Percentiles rank a stretch among this genome's conserved stretches.
These are phyloP conservation scores for Talaromyces marneffei DNA, from an alignment of 2,329 filamentous ascomycete genomes.

Conservation along the genomic window DNA sequence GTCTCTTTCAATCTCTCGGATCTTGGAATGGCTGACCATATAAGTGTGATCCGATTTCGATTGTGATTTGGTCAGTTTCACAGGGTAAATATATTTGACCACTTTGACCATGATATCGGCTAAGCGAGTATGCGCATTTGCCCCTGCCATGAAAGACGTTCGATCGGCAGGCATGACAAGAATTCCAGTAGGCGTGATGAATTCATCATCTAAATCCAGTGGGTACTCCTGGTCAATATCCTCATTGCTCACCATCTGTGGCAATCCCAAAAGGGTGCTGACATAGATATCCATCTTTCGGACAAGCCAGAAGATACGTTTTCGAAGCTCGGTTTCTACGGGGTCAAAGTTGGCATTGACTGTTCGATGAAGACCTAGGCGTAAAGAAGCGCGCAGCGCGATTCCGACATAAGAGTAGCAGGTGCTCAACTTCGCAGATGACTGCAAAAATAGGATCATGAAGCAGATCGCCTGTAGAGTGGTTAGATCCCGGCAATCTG, in stretches of 20 bases:
- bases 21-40: conserved; percentile 58
- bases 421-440: conserved; percentile 69
- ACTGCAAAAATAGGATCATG: conserved; percentile 75
- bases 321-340: conserved; percentile 66
- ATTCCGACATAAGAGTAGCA: conserved; percentile 79
- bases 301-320: conserved; percentile 54
- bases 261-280: conserved; percentile 45
- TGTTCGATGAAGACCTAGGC: conserved; percentile 71
- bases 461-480: conserved; percentile 72
- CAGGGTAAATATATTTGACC: conserved; percentile 59
- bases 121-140: conserved; percentile 56
- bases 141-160: conserved; percentile 54
- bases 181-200: conserved; percentile 42
- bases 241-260: conserved; percentile 45
- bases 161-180: conserved; percentile 50
- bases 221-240: conserved; percentile 48
- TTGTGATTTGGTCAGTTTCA: conserved; percentile 46
- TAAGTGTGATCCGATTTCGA: conserved; percentile 51
- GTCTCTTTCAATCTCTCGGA: conserved; percentile 59
- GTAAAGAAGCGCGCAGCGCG: conserved; percentile 66
- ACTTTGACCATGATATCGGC: conserved; percentile 56
- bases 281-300: conserved; percentile 49
- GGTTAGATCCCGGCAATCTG: conserved; percentile 63
- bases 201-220: conserved; percentile 42
- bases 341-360: conserved; percentile 64